Evolutionary conservation across 2,329 filamentous ascomycete species (phyloP).

Genomic region (Golovinomyces cichoracearum): DNA sequence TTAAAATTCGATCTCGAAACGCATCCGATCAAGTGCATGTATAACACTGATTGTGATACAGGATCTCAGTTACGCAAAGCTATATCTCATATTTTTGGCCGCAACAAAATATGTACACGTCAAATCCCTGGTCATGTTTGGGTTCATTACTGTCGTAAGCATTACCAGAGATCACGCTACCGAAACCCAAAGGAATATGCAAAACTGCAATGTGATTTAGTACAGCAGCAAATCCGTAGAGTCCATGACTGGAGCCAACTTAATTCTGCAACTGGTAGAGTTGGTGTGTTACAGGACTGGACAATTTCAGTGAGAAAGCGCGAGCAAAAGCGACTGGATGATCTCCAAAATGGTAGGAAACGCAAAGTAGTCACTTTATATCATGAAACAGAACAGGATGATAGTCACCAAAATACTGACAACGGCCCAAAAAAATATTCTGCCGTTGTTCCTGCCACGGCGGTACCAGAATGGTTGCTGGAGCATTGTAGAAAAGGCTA

Average conservation of each 20-base stretch:
- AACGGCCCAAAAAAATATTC: slow-evolving; percentile 4
- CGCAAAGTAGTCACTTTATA: slow-evolving; percentile 9
- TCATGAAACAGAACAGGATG: slow-evolving; percentile 4
- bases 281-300: slow-evolving; percentile 30
- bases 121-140: slow-evolving; percentile 42
- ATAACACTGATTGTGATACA: slow-evolving; percentile 30
- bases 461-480: slow-evolving; percentile 15
- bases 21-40: slow-evolving; percentile 22
- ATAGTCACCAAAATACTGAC: slow-evolving; percentile 8
- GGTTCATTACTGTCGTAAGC: slow-evolving; percentile 56
- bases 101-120: slow-evolving; percentile 55
- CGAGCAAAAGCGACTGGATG: slow-evolving; percentile 30
- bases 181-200: slow-evolving; percentile 36
- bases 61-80: slow-evolving; percentile 41
- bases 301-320: slow-evolving; percentile 36
- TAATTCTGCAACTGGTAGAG: slow-evolving; percentile 18
- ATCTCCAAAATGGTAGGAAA: slow-evolving; percentile 13
- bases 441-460: slow-evolving; percentile 10
- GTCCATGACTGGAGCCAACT: slow-evolving; percentile 36
- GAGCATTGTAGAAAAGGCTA: slow-evolving; percentile 14
- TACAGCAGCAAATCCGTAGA: slow-evolving; percentile 33
- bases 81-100: slow-evolving; percentile 57
- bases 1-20: slow-evolving; percentile 1
- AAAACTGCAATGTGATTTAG: slow-evolving; percentile 34
- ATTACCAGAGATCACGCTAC: slow-evolving; percentile 54